Base-by-base conservation (phyloP, 306 rosid species). In the Quercus parvula region DNA sequence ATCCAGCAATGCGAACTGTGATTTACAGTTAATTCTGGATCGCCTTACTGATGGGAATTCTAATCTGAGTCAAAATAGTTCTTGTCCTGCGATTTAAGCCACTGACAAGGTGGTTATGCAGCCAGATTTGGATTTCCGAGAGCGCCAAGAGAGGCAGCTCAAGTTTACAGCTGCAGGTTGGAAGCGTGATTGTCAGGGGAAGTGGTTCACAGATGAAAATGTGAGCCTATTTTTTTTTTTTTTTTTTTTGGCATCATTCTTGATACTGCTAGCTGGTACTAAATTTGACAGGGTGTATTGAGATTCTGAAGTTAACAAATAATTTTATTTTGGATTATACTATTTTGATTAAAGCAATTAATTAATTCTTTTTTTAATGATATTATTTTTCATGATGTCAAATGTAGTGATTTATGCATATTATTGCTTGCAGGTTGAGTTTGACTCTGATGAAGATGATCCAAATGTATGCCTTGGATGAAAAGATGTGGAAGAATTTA, bases 401-500 rank as follows among this genome's bases (percentile, higher is more conserved):
- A 70, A n/a, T 25, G 20, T 64, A 22, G 56, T 57, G 31, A 74
- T 30, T 56, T 56, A 57, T 79, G 27, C 35, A 46, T 70, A 24
- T 78, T 67, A 64, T 73, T 72, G 33, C 46, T 69, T 76, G 81
- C 77, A 81, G 86, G 85, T 77, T 62, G 89, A 83, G 83, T 85
- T 87, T 79, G 86, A 87, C 70, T 83, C 85, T 51, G 84, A 85
- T 63, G 85, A 85, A 77, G 88, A 82, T 82, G 88, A 84, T 75
- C 87, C 91, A 19, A 85, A 87, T 82, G 74, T 73, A 35, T 82
- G 82, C 75, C 84, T 87, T 54, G 76, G 81, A 22, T 79, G 91
- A 87, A 71, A 78, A 74, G 71, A 35, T 70, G 74, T 74, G 57
- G 69, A 63, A 64, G 80, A 69, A 35, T 79, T 52, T 19, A 68